Evolutionary conservation across 139 green algal genomes (phyloP).

Genomic region (Chlorella sp.): DNA sequence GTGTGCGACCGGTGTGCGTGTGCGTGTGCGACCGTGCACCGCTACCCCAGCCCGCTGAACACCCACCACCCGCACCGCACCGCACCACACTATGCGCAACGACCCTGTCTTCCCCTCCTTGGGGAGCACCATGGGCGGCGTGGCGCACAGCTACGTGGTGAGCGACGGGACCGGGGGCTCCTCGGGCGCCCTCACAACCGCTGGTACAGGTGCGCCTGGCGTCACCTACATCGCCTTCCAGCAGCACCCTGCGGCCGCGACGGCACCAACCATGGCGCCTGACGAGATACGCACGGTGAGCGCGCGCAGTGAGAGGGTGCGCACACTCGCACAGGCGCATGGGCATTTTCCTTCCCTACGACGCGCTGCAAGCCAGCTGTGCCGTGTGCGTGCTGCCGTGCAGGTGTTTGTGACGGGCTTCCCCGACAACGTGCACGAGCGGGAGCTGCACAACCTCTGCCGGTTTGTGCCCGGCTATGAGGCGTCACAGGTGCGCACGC

Average conservation of each 20-base stretch:
- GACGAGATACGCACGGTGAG: neutral
- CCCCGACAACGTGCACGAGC: constrained; percentile 74
- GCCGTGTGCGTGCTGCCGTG: too few relatives aligned
- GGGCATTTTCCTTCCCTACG: too few relatives aligned
- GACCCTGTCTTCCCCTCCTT: neutral
- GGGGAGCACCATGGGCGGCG: neutral
- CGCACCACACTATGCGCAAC: neutral
- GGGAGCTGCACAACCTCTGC: constrained; percentile 88
- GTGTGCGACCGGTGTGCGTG: too few relatives aligned
- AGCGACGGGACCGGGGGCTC: neutral
- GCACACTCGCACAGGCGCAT: too few relatives aligned
- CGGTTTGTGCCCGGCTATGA: constrained; percentile 88
- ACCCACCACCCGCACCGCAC: too few relatives aligned
- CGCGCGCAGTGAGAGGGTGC: too few relatives aligned
- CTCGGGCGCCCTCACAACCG: neutral
- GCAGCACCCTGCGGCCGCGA: neutral
- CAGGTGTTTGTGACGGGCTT: constrained; percentile 84
- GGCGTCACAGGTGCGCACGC: constrained; percentile 62
- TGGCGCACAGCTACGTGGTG: neutral
- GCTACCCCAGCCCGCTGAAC: too few relatives aligned
- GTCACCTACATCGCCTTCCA: neutral
- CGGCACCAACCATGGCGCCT: neutral
- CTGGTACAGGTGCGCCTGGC: too few relatives aligned
- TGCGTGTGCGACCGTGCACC: too few relatives aligned
- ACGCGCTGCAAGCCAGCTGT: too few relatives aligned